Conservation (phyloP, 768 basidiomycete species). For the Gautieria morchelliformis region DNA sequence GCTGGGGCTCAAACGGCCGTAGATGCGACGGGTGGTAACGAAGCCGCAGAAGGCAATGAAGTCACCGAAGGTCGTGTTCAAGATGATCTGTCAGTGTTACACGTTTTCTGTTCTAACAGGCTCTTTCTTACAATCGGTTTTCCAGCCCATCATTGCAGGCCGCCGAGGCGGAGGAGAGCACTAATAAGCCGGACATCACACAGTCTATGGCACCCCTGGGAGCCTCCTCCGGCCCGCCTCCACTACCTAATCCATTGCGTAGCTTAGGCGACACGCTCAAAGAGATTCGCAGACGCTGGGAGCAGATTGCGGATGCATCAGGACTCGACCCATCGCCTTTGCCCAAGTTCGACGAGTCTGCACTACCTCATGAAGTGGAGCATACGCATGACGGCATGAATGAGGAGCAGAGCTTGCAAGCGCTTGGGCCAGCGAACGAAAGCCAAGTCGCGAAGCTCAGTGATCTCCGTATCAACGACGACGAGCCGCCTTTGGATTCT, state of each 20-base stretch:
- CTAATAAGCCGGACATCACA: slow-evolving; percentile 4
- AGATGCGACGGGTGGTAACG: too few species aligned
- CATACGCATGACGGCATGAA: slow-evolving; percentile 61
- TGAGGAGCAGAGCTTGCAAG: slow-evolving; percentile 68
- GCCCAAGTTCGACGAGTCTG: slow-evolving; percentile 1
- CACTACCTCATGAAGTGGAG: slow-evolving; percentile 34
- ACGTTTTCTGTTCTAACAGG: background rate
- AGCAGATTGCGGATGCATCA: slow-evolving; percentile 57
- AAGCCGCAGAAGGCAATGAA: too few species aligned
- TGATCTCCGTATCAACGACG: slow-evolving; percentile 70
- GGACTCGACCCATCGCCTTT: slow-evolving; percentile 20
- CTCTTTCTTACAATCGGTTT: background rate
- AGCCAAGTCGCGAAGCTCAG: slow-evolving; percentile 76
- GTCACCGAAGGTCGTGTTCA: too few species aligned
- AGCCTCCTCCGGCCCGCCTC: slow-evolving; percentile 31
- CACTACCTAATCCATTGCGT: slow-evolving; percentile 53
- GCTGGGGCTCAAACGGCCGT: too few species aligned
- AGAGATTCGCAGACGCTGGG: slow-evolving; percentile 74
- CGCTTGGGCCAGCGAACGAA: slow-evolving; percentile 77
- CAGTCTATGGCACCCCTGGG: slow-evolving; percentile 23
- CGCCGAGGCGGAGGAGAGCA: slow-evolving; percentile 5
- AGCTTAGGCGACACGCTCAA: slow-evolving; percentile 77
- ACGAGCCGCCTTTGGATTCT: slow-evolving; percentile 22
- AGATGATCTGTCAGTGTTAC: background rate
- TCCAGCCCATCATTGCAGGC: background rate